Evolutionary conservation across 306 rosid species (phyloP), one percentile per base, ranked within the genome.

Genomic region (Chamaecrista fasciculata): DNA sequence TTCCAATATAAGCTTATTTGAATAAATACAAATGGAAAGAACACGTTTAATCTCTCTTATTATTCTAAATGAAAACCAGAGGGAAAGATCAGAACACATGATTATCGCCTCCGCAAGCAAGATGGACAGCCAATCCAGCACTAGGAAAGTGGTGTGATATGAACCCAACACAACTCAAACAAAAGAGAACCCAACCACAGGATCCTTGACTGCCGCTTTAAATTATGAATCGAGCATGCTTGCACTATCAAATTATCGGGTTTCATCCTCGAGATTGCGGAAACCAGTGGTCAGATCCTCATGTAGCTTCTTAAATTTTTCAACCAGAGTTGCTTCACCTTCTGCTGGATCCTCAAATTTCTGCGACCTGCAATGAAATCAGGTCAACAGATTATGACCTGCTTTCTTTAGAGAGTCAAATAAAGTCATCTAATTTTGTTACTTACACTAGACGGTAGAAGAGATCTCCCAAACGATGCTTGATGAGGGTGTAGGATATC

Each of bases 261-360:
- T 73, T 83, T 95, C 99, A 28, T 95, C 99, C 88, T 95, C 99
- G 2, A 95, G 97, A 31, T 95, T 89, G 75, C 97, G 96, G 97
- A 95, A 95, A 77, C 99, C 97, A 24, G 26, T 84, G 18, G 95
- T 87, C 73, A 95, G 75, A 74, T 95, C 99, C 58, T 95, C 97
- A 9, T 89, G 80, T 25, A 95, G 79, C 89, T 95, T 85, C 62
- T 80, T 82, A 73, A 95, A 95, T 70, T 95, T 95, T 11, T 67
- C 95, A 20, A 87, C 80, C 48, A 95, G 89, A 12, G 82, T 85
- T 2, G 79, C 73, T 87, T 95, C 99, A 36, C 99, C 99, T 81
- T 95, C 99, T 8, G 99, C 99, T 1, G 99, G 99, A 69, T 95
- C 97, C 88, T 95, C 99, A 68, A 95, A 95, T 71, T 95, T 95